A percentile compares a stretch with the other conserved stretches of the same genome.
These are phyloP conservation scores for Beta vulgaris DNA, from an alignment of 148 eudicot genomes.

Conservation along the genomic window DNA sequence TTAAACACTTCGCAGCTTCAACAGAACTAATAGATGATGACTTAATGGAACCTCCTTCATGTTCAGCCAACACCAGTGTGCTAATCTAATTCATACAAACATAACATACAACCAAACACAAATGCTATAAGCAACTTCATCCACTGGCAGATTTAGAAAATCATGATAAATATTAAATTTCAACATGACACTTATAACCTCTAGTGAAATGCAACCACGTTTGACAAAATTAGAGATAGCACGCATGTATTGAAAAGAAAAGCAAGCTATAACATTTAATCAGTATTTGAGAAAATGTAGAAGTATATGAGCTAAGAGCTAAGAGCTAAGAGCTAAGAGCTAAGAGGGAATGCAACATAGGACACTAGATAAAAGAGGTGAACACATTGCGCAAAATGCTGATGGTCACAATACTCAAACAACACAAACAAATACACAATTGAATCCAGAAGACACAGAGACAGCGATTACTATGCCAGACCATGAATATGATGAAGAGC, in stretches of 20 bases:
- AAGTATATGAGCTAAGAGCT: not conserved
- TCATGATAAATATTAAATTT: not conserved
- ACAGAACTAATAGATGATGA: constrained; percentile 67
- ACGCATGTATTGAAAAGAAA: not conserved
- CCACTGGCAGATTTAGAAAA: not conserved
- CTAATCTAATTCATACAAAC: constrained; percentile 48
- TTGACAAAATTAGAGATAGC: not conserved
- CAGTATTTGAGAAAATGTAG: not conserved
- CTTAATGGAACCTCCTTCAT: constrained; percentile 75
- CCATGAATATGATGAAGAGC: not conserved
- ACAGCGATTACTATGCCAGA: not conserved
- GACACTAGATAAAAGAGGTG: not conserved
- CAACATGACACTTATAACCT: not conserved
- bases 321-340: too few relatives aligned
- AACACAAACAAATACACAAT: not conserved
- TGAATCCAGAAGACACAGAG: constrained; percentile 4
- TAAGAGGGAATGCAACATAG: not conserved
- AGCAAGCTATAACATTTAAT: not conserved
- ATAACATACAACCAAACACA: not conserved
- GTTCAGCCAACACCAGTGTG: constrained; percentile 86
- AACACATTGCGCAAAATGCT: not conserved
- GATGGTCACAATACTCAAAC: not conserved
- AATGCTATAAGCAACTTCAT: not conserved
- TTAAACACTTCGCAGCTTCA: constrained; percentile 66
- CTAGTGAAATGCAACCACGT: not conserved